phyloP scores from a whole-genome alignment of 345 rosid species.

The Camelina sativa region DNA sequence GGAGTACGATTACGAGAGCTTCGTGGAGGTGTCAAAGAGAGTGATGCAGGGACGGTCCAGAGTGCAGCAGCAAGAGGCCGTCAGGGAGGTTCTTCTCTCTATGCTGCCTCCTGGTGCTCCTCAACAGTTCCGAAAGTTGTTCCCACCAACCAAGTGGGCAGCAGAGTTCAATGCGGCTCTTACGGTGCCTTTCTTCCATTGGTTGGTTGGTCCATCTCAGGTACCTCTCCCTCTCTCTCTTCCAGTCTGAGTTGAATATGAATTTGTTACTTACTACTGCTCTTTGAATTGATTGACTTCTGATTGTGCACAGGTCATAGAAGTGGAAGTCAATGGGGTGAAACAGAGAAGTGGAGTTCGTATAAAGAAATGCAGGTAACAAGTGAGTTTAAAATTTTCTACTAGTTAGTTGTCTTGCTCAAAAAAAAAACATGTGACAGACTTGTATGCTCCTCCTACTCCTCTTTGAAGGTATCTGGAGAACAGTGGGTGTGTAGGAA shows the following conservation, averaged over 20 bases:
- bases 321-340: slow-evolving; percentile 83
- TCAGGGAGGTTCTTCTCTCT: slow-evolving; percentile 86
- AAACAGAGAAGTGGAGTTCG: slow-evolving; percentile 94
- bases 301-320: slow-evolving; percentile 48
- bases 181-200: slow-evolving; percentile 92
- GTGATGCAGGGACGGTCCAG: slow-evolving; percentile 84
- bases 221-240: background rate
- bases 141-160: slow-evolving; percentile 96
- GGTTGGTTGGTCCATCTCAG: slow-evolving; percentile 96
- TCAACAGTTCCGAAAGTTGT: slow-evolving; percentile 83
- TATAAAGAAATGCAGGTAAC: slow-evolving; percentile 46
- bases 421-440: background rate
- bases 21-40: slow-evolving; percentile 82
- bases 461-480: slow-evolving; percentile 73
- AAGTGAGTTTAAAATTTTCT: background rate
- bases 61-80: slow-evolving; percentile 79
- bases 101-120: slow-evolving; percentile 98
- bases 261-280: background rate
- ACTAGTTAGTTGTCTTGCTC: background rate
- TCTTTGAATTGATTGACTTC: background rate
- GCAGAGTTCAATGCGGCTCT: slow-evolving; percentile 94
- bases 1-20: slow-evolving; percentile 76
- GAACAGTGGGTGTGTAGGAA: slow-evolving; percentile 97
- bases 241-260: background rate
- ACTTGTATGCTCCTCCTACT: background rate